Evolutionary conservation across 2,329 filamentous ascomycete genomes (phyloP).

Genomic region (Penicillium sp.): DNA sequence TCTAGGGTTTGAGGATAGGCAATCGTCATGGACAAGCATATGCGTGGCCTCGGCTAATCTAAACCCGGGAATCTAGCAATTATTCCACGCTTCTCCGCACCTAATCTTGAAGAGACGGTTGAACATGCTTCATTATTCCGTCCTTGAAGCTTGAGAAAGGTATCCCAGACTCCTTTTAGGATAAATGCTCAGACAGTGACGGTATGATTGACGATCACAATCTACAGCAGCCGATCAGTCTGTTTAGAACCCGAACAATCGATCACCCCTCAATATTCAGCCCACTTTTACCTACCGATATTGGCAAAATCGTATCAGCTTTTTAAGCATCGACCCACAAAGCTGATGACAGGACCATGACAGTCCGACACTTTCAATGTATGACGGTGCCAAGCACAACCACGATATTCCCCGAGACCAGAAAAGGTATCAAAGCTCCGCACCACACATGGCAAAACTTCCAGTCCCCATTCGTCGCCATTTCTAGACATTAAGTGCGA

Average conservation of each 20-base stretch:
- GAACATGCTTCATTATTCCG: neutral
- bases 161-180: neutral
- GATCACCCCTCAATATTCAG: neutral
- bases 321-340: neutral
- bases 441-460: neutral
- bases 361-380: neutral
- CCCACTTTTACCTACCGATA: neutral
- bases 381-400: constrained; percentile 6
- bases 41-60: neutral
- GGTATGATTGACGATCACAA: neutral
- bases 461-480: neutral
- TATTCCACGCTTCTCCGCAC: neutral
- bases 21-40: neutral
- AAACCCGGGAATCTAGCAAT: neutral
- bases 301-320: neutral
- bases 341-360: neutral
- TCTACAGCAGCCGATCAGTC: neutral
- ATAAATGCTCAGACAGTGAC: neutral
- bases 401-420: neutral
- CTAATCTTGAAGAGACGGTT: neutral
- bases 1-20: neutral
- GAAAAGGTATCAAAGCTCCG: neutral
- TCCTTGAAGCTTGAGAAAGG: neutral
- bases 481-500: neutral
- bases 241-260: neutral